Evolutionary conservation across 331 rosid species (phyloP).

Genomic region (Erythrophleum ivorense): DNA sequence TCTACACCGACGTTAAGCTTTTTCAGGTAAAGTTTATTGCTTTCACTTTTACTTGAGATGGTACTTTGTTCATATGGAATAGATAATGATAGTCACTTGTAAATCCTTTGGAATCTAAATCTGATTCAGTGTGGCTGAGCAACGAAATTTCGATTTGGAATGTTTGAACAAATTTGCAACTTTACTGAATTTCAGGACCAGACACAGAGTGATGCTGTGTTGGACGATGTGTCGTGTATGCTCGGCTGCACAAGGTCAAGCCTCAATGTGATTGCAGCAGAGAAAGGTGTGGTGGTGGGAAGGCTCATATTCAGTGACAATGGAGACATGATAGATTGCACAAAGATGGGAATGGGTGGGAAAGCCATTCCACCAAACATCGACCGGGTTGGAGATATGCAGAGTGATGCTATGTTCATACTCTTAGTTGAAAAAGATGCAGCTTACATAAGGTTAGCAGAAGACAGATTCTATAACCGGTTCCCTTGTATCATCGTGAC

Average conservation of each 20-base stretch:
- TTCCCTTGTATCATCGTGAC: constrained; percentile 82
- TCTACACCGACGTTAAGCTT: constrained; percentile 90
- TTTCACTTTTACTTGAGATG: no score
- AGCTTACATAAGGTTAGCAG: constrained; percentile 83
- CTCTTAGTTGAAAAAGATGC: constrained; percentile 91
- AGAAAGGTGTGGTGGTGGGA: constrained; percentile 88
- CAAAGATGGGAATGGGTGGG: constrained; percentile 94
- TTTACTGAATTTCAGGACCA: constrained; percentile 89
- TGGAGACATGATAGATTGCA: constrained; percentile 88
- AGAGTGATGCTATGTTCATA: constrained; percentile 81
- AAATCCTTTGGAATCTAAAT: no score
- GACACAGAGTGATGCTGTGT: constrained; percentile 74
- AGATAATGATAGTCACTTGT: no score
- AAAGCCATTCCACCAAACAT: constrained; percentile 89
- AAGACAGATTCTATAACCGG: constrained; percentile 83
- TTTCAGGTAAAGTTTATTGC: no score
- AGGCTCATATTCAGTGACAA: constrained; percentile 83
- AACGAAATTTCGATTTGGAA: no score
- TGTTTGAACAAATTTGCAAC: no score
- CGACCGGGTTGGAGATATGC: constrained; percentile 85
- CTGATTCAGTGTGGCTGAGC: no score
- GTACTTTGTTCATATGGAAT: no score
- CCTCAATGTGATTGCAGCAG: constrained; percentile 79
- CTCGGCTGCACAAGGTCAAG: constrained; percentile 83
- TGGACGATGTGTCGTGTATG: constrained; percentile 83